These are phyloP conservation scores for Scleromitrula shiraiana DNA, from an alignment of 2,329 filamentous ascomycete species.

Conservation along the genomic window DNA sequence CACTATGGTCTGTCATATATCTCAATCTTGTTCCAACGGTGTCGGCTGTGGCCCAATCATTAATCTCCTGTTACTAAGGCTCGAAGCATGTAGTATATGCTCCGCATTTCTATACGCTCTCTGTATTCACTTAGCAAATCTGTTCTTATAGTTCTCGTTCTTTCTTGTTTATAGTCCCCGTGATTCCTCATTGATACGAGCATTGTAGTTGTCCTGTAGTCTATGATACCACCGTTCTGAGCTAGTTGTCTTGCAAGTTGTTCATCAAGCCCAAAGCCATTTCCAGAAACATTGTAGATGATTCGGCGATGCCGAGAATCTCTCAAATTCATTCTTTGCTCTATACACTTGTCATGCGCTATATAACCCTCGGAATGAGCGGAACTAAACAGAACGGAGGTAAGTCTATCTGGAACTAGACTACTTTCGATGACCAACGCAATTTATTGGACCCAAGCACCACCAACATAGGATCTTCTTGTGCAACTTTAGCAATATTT, in stretches of 20 bases:
- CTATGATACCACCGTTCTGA: too few species aligned
- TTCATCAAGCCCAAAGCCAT: too few species aligned
- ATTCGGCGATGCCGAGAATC: slow-evolving; percentile 1
- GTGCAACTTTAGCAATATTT: background rate
- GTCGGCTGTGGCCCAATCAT: background rate
- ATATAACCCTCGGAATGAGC: too few species aligned
- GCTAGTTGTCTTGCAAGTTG: too few species aligned
- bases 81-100: background rate
- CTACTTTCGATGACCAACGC: background rate
- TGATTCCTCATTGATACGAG: too few species aligned
- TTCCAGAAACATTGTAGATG: background rate
- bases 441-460: background rate
- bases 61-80: too few species aligned
- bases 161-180: too few species aligned
- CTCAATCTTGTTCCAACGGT: background rate
- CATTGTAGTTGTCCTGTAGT: too few species aligned
- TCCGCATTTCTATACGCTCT: too few species aligned
- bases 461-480: background rate
- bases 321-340: too few species aligned
- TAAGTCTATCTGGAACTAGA: background rate
- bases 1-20: slow-evolving; percentile 1
- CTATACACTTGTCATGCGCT: background rate
- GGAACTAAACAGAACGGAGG: background rate
- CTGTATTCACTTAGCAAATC: too few species aligned
- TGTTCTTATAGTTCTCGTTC: too few species aligned